Conservation (phyloP, 2,329 filamentous ascomycete genomes). For the Calonectria naviculata region DNA sequence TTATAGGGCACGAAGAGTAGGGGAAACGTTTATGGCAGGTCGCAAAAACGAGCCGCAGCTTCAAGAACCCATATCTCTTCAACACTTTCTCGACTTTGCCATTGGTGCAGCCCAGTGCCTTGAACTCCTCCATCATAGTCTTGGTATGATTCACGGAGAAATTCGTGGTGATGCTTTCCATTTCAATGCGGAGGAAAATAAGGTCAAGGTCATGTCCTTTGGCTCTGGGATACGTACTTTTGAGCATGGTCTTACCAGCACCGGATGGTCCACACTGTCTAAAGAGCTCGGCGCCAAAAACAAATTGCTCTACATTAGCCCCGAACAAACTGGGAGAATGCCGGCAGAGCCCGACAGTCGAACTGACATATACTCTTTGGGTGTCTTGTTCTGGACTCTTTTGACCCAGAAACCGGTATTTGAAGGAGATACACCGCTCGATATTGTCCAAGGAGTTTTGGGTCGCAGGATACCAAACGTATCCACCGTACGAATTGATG, state of each 20-base stretch:
- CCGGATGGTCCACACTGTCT: slow-evolving; percentile 86
- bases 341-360: slow-evolving; percentile 91
- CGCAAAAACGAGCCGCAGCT: slow-evolving; percentile 59
- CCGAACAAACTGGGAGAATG: slow-evolving; percentile 94
- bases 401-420: slow-evolving; percentile 85
- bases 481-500: slow-evolving; percentile 80
- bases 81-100: slow-evolving; percentile 88
- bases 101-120: slow-evolving; percentile 88
- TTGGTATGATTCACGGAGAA: slow-evolving; percentile 90
- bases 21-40: slow-evolving; percentile 60
- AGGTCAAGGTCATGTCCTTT: slow-evolving; percentile 85
- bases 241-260: slow-evolving; percentile 87
- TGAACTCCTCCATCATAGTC: slow-evolving; percentile 90
- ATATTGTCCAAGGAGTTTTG: slow-evolving; percentile 91
- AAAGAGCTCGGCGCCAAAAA: slow-evolving; percentile 88
- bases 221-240: slow-evolving; percentile 90
- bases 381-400: slow-evolving; percentile 89
- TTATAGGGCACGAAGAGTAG: slow-evolving; percentile 66
- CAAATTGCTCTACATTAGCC: slow-evolving; percentile 91
- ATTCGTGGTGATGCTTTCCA: slow-evolving; percentile 92
- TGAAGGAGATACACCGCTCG: slow-evolving; percentile 81
- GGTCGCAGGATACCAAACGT: slow-evolving; percentile 82
- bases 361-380: slow-evolving; percentile 94
- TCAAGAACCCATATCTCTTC: slow-evolving; percentile 73
- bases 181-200: slow-evolving; percentile 76